Evolutionary conservation across 2,329 filamentous ascomycete species (phyloP), one percentile per base, ranked within the genome.

Genomic region (Aspergillus novoparasiticus): DNA sequence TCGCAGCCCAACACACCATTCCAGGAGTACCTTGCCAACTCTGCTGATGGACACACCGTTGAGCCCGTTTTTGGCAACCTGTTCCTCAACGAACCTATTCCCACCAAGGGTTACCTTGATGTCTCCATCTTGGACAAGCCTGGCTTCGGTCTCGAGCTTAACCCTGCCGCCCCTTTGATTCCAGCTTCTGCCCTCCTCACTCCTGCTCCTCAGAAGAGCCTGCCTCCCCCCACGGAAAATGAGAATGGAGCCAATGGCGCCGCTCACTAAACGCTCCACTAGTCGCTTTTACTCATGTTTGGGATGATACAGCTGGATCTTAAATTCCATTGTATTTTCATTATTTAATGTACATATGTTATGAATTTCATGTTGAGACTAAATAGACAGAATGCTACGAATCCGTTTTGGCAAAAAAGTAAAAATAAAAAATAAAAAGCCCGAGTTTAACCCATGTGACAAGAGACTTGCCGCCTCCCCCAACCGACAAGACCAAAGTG

Each of bases 21-120:
- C 85, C 94, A 97, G 78, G 94, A 97, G 79, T 97, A 97, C 75
- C 86, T 97, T 28, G 94, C 94, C 70, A 97, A 97, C 81, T 96
- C 93, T 2, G 87, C 93, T 0, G 93, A 97, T 72, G 94, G 94
- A 56, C 92, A 93, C 82, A 93, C 89, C 66, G 94, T 97, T 21
- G 82, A 94, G 66, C 94, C 94, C 2, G 94, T 97, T 8, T 97
- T 97, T 78, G 94, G 94, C 41, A 91, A 96, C 71, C 83, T 97
- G 58, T 97, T 97, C 80, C 73, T 91, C 41, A 93, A 97, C 77
- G 94, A 97, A 81, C 93, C 93, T 6, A 94, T 97, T 64, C 93
- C 93, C 1, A 87, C 84, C 14, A 89, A 93, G 71, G 94, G 94
- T 0, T 96, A 88, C 78, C 83, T 97, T 57, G 91, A 93, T 65